Base-by-base conservation (phyloP, 2,329 filamentous ascomycete genomes). In the Beauveria scarabaeidicola region DNA sequence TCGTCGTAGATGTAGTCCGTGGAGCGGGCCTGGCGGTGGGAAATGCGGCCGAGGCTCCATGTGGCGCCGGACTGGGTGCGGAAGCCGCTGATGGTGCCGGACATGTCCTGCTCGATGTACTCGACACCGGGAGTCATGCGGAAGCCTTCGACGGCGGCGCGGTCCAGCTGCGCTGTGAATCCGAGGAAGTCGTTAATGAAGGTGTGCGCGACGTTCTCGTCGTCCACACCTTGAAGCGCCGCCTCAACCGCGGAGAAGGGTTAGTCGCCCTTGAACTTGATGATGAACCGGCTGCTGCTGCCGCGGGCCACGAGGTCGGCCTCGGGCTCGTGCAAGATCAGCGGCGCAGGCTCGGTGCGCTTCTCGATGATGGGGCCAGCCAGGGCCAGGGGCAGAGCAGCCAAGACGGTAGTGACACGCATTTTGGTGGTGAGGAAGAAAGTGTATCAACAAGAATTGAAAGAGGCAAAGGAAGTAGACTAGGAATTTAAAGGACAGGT, bases 1-100 rank as follows among this genome's bases (percentile, higher is more conserved):
- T 64, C 61, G 54, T 74, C 69, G 63, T 73, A 74, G 32, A 63
- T 46, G 62, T 72, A 74, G 10, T 59, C 59, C 10, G 58, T 62
- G 0, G 62, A 46, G 40, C 62, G 62, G 2, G 65, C 61, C 5
- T 25, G 32, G 13, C 67, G 41, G 36, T 60, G 58, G 3, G 52
- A 60, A 38, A 60, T 60, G 52, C 65, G 64, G 17, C 63, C 65
- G 17, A 70, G 63, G 29, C 67, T 68, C 66, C 69, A 70, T n/a
- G 66, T 56, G 36, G 62, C 62, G 52, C 55, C 48, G 5, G 36
- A 21, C 60, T 65, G 63, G 3, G 63, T 64, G 17, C 61, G 59
- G 52, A 51, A 60, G 29, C 58, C 58, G 13, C 32, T 52, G 8
- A 19, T 7, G 25, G 52, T 1, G n/a, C 58, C 58, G 32, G 11